Base-by-base conservation (phyloP, 2,329 filamentous ascomycete genomes). In the Tolypocladium nubicola region DNA sequence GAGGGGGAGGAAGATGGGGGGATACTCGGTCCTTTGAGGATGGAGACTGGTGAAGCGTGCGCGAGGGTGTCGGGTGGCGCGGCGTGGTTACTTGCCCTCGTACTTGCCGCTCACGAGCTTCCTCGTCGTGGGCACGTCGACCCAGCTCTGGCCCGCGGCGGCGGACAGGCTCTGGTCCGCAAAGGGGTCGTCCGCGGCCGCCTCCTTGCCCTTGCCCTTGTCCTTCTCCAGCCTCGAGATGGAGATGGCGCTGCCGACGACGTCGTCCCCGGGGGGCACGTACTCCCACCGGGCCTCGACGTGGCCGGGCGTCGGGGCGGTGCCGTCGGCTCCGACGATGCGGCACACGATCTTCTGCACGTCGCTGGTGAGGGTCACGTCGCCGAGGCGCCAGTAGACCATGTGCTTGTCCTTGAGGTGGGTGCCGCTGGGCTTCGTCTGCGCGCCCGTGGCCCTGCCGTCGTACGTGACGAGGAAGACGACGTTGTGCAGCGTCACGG, bases 221-320 rank as follows among this genome's bases (percentile, higher is more conserved):
- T 64, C 68, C 59, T 78, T 75, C 10, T 78, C 76, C 45, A 83
- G 71, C 59, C 74, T 74, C 6, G 81, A 83, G 56, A 91, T 76
- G 5, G 83, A 86, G 57, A 97, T 81, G 11, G 84, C 85, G 62
- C 84, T 87, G 5, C 71, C 71, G 1, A 81, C 64, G 0, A 61
- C 73, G 43, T 80, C 69, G 11, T 70, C 76, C 2, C 76, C 79
- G 0, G 67, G 57, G 2, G 74, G 66, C 26, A 59, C 66, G 59
- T 77, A 75, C 68, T 96, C 91, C 85, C 92, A 97, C 57, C 86
- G 79, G 0, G 89, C 89, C 70, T 99, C 93, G 10, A 95, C 81
- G 56, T 83, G 85, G 0, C 91, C 90, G 6, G 88, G 83, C 61
- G 83, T 84, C 0, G 89, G 85, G 64, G 84, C 84, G 55, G 83